phyloP scores from a whole-genome alignment of 306 rosid species.

The Pachyrhizus erosus region DNA sequence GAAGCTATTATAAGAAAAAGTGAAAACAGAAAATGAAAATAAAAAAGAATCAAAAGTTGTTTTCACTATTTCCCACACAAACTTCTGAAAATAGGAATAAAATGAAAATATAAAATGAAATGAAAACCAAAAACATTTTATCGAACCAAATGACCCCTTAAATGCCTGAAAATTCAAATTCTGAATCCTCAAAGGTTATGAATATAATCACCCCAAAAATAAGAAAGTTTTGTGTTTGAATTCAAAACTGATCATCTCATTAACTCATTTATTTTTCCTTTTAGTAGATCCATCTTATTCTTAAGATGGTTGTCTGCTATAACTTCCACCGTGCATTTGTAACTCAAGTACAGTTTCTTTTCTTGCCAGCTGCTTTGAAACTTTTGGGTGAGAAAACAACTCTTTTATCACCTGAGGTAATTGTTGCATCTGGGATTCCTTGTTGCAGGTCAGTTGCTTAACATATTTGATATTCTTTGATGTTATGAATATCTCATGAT shows the following conservation, averaged over 20 bases:
- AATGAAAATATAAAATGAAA: no score
- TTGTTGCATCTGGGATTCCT: constrained; percentile 84
- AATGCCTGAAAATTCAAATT: no score
- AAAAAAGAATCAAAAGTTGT: no score
- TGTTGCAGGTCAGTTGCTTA: constrained; percentile 87
- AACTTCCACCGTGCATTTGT: constrained; percentile 50
- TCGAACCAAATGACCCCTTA: no score
- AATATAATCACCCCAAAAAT: no score
- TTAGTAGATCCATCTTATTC: constrained; percentile 24
- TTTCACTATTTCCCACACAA: no score
- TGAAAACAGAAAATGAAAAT: no score
- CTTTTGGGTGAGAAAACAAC: constrained; percentile 95
- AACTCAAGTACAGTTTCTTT: constrained; percentile 68
- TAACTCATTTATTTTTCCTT: neutral
- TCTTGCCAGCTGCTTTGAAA: constrained; percentile 91
- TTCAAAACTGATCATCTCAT: constrained; percentile 34
- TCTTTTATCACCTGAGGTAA: constrained; percentile 82
- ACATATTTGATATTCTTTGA: constrained; percentile 24
- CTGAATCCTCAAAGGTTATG: no score
- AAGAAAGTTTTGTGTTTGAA: neutral
- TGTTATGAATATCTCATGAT: constrained; percentile 24
- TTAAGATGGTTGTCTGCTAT: constrained; percentile 40
- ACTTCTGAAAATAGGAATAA: no score
- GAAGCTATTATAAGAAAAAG: no score
- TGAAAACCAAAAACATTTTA: no score